These are phyloP conservation scores for Vicia sativa DNA, from an alignment of 306 rosid species.

Conservation along the genomic window DNA sequence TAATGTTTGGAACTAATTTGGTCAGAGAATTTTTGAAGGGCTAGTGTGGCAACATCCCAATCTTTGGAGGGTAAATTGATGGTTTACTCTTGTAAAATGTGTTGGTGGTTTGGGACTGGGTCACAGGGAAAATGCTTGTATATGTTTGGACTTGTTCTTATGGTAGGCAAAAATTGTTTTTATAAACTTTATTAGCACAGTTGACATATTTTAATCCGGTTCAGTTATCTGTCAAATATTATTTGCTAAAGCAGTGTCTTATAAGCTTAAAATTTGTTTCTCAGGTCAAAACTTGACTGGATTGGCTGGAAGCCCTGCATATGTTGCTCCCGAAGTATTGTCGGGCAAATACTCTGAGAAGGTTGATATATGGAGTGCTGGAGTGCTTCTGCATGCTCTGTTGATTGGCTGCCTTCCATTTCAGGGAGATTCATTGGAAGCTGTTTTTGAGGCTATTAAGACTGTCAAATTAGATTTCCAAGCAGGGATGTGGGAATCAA, in stretches of 20 bases:
- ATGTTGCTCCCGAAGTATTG: conserved; percentile 97
- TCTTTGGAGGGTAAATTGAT: neutral
- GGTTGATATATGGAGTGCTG: conserved; percentile 99
- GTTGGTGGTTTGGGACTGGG: neutral
- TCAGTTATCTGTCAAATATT: conserved; percentile 10
- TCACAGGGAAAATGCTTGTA: conserved; percentile 5
- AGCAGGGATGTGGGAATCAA: conserved; percentile 70
- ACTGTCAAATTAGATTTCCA: conserved; percentile 75
- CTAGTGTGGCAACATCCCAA: neutral
- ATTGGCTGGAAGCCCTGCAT: conserved; percentile 99
- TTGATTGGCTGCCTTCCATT: conserved; percentile 88
- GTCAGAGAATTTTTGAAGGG: neutral
- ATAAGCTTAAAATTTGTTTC: conserved; percentile 29
- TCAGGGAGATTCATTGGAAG: conserved; percentile 84
- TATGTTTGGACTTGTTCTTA: conserved; percentile 10
- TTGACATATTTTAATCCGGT: conserved; percentile 10
- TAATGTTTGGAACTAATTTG: neutral
- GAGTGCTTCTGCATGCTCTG: conserved; percentile 89
- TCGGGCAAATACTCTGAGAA: conserved; percentile 77
- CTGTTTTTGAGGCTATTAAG: conserved; percentile 92
- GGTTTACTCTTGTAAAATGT: conserved; percentile 8
- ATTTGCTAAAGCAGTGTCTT: conserved; percentile 36
- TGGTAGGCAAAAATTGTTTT: conserved; percentile 13
- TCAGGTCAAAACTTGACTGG: conserved; percentile 95
- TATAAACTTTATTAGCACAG: conserved; percentile 1